Evolutionary conservation across 306 rosid genomes (phyloP), one percentile per base, ranked within the genome.

Genomic region (Albizia julibrissin): DNA sequence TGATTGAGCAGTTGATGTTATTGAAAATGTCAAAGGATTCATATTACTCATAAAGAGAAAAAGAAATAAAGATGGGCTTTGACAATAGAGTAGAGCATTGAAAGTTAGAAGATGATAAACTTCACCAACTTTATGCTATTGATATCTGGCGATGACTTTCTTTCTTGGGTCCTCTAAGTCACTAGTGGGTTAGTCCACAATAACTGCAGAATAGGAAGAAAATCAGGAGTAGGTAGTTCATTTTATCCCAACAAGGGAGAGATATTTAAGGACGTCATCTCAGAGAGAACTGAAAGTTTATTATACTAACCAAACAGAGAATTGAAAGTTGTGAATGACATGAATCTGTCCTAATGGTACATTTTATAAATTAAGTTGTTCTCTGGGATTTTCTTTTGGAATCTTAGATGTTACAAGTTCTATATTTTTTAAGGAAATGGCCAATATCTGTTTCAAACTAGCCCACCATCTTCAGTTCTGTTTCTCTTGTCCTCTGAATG

Each of bases 401-500:
- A 64, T 62, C 40, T 37, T 37, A 34, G 7, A 34, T 34, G 39
- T 34, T 34, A 34, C 7, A 34, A 34, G 39, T 34, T 34, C 39
- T 5, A 34, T 34, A 34, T 37, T 62, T 64, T 64, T 13, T 15
- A 64, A 29, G 2, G 29, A 27, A 29, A 64, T 64, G 40, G 69
- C 34, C 16, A 13, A 65, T 67, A 67, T 34, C 39, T 67, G 11
- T 67, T 67, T 67, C 26, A 67, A 34, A 67, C 27, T 34, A 37
- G 27, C 15, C 47, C 46, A 34, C 72, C 13, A 19, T 2, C 44
- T 59, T 59, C 37, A 1, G 68, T 62, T 62, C 27, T 26, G 39
- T 62, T 62, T 62, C 8, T 62, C 37, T 58, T 75, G 69, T 85
- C 54, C 61, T 64, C 82, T 79, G n/a, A 64, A 68, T 47, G 74